These are phyloP conservation scores for Vairimorpha apis DNA, from an alignment of 371 early-diverging fungal genomes.

Conservation along the genomic window DNA sequence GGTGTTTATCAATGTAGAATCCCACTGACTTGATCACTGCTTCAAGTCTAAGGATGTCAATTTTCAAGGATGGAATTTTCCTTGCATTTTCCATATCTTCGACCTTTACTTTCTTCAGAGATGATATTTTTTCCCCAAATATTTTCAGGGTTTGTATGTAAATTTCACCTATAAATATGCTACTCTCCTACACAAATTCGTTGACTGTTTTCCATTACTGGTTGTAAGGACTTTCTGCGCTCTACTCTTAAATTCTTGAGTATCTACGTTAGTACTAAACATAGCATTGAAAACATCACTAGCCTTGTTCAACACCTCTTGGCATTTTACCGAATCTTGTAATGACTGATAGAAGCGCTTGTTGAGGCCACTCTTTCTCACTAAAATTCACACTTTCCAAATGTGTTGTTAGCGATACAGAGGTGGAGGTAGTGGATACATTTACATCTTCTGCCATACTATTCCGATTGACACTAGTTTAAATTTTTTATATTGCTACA, in stretches of 20 bases:
- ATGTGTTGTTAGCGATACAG: neutral
- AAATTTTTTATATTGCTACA: neutral
- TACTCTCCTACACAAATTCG: too few relatives aligned
- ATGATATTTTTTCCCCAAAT: too few relatives aligned
- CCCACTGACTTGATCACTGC: neutral
- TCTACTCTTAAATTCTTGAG: slow-evolving; percentile 1
- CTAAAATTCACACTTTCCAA: neutral
- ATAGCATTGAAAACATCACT: neutral
- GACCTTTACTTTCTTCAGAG: neutral
- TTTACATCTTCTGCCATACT: neutral
- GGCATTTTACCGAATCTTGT: neutral
- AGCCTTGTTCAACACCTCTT: neutral
- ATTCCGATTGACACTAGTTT: neutral
- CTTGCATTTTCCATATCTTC: neutral
- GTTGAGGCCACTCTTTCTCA: slow-evolving; percentile 2
- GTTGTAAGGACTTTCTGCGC: neutral
- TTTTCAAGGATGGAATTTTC: neutral
- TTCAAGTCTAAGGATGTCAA: too few relatives aligned
- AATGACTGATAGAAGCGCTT: slow-evolving; percentile 4
- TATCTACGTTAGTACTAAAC: neutral
- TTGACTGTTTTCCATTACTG: neutral
- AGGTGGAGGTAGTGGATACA: neutral
- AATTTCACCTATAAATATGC: too few relatives aligned
- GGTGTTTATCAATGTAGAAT: neutral
- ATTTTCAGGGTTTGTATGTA: too few relatives aligned